phyloP scores from a whole-genome alignment of 495 filamentous ascomycete genomes.

The Astrothelium subdiscretum region DNA sequence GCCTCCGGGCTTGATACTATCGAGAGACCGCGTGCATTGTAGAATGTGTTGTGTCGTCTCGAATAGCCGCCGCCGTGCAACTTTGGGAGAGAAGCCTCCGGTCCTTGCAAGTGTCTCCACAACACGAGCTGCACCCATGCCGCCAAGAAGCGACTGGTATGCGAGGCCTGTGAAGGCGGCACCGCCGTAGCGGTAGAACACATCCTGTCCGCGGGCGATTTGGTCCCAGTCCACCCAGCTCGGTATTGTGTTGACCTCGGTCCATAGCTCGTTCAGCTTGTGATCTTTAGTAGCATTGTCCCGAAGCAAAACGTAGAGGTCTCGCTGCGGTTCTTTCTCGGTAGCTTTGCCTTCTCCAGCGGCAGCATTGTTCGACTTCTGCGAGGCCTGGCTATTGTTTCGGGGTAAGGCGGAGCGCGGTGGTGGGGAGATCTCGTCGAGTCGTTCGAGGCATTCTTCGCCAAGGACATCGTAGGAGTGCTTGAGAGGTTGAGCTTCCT shows the following conservation, averaged over 20 bases:
- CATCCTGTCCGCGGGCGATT: conserved; percentile 55
- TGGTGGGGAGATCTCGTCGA: conserved; percentile 45
- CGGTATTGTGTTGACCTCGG: conserved; percentile 56
- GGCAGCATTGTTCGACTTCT: conserved; percentile 4
- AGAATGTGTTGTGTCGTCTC: conserved; percentile 70
- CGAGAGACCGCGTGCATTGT: conserved; percentile 52
- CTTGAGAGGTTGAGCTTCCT: conserved; percentile 48
- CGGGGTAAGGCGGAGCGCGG: conserved; percentile 20
- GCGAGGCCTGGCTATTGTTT: conserved; percentile 12
- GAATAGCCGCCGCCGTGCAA: conserved; percentile 56
- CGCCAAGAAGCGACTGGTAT: conserved; percentile 55
- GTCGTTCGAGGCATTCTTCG: conserved; percentile 48
- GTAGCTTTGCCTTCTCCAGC: conserved; percentile 11
- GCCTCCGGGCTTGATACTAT: conserved; percentile 57
- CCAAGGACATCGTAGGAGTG: conserved; percentile 57
- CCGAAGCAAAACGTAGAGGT: conserved; percentile 51
- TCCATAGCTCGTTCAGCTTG: conserved; percentile 51
- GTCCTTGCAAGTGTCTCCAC: conserved; percentile 68
- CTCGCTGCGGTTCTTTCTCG: conserved; percentile 24
- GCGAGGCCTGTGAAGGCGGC: conserved; percentile 51
- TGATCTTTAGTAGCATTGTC: conserved; percentile 46
- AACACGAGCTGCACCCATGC: conserved; percentile 43
- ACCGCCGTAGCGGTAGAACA: conserved; percentile 50
- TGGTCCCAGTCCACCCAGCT: conserved; percentile 77
- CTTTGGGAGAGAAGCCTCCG: conserved; percentile 61